Percentiles rank a stretch among this genome's conserved stretches.
Conservation (phyloP, 306 rosid genomes). For the Vigna angularis region DNA sequence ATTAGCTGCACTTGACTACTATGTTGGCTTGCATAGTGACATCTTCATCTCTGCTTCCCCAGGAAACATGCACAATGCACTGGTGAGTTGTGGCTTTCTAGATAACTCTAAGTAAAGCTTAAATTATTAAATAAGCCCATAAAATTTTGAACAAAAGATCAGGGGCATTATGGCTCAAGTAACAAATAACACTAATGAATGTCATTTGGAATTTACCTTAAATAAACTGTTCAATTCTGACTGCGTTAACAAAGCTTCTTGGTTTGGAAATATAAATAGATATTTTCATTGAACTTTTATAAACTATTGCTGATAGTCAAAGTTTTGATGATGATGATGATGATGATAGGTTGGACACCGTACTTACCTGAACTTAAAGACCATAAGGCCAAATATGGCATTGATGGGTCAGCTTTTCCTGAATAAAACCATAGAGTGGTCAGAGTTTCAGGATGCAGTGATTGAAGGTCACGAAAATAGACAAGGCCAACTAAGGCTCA, state of each 20-base stretch:
- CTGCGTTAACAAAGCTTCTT: not conserved
- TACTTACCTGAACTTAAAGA: conserved; percentile 83
- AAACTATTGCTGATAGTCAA: conserved; percentile 19
- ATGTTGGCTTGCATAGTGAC: conserved; percentile 88
- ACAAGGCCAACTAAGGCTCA: conserved; percentile 85
- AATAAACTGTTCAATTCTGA: conserved; percentile 17
- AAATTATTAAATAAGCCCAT: not conserved
- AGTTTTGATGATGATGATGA: conserved; percentile 19
- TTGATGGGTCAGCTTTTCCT: conserved; percentile 91
- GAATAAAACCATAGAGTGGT: conserved; percentile 82
- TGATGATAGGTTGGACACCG: conserved; percentile 91
- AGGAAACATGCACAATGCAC: conserved; percentile 98
- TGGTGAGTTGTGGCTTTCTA: conserved; percentile 67
- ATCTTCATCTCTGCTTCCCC: conserved; percentile 98
- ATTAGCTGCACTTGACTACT: conserved; percentile 94
- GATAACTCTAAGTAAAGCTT: conserved; percentile 9
- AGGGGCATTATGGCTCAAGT: conserved; percentile 10
- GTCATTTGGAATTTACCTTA: not conserved
- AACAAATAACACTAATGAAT: conserved; percentile 10
- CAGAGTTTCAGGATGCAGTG: conserved; percentile 72
- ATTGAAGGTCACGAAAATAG: conserved; percentile 80
- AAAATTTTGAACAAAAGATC: conserved; percentile 12
- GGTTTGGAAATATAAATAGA: not conserved
- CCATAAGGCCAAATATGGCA: conserved; percentile 94
- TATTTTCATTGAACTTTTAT: not conserved